A percentile compares a stretch with the other conserved stretches of the same genome.
These are phyloP conservation scores for Pseudogymnoascus sp. DNA, from an alignment of 2,329 filamentous ascomycete genomes.

Conservation along the genomic window DNA sequence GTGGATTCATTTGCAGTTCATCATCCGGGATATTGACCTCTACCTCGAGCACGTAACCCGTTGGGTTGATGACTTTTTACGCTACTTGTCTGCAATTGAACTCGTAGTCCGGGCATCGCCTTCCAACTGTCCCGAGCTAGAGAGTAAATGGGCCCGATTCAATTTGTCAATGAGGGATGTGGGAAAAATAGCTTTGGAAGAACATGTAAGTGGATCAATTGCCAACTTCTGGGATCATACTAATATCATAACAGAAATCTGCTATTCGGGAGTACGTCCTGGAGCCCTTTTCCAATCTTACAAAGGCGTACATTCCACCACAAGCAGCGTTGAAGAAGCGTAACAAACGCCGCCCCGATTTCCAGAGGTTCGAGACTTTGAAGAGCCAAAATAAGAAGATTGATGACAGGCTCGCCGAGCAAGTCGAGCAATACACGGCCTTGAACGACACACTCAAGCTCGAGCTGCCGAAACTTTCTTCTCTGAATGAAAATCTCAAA, in stretches of 20 bases:
- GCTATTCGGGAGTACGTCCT: constrained; percentile 76
- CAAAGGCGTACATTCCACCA: constrained; percentile 73
- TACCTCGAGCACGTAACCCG: constrained; percentile 74
- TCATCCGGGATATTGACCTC: constrained; percentile 78
- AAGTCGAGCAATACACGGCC: constrained; percentile 73
- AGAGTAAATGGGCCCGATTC: constrained; percentile 91
- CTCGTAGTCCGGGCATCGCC: constrained; percentile 68
- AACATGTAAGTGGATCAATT: constrained; percentile 55
- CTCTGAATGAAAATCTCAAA: constrained; percentile 72
- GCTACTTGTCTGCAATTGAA: constrained; percentile 74
- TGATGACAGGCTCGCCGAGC: constrained; percentile 75
- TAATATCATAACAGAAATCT: constrained; percentile 35
- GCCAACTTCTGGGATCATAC: constrained; percentile 14
- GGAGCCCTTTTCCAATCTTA: constrained; percentile 69
- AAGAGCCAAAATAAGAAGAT: constrained; percentile 75
- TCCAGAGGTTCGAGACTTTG: constrained; percentile 69
- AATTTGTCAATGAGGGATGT: constrained; percentile 81
- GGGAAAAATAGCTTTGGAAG: constrained; percentile 70
- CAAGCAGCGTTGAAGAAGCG: constrained; percentile 89
- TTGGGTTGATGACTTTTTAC: constrained; percentile 74
- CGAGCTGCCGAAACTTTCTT: constrained; percentile 77
- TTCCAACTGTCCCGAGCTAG: constrained; percentile 66
- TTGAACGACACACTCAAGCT: constrained; percentile 90
- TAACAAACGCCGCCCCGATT: constrained; percentile 84
- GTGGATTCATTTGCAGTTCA: constrained; percentile 84